Evolutionary conservation across 805 yeast species (phyloP).

Genomic region (Kluyveromyces starmeri): DNA sequence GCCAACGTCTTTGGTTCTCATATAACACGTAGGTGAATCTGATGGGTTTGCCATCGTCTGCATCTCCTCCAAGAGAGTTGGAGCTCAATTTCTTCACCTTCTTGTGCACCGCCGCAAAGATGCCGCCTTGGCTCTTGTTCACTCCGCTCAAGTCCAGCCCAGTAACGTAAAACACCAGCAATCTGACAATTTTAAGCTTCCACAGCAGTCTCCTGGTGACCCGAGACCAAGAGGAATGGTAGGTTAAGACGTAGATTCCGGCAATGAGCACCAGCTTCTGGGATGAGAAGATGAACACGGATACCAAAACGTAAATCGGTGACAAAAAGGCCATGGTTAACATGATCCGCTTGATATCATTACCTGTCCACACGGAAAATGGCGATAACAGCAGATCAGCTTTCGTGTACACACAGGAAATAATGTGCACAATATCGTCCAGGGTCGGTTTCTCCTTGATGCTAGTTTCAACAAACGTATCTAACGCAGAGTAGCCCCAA

Average conservation of each 20-base stretch:
- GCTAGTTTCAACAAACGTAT: constrained; percentile 46
- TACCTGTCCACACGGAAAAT: constrained; percentile 65
- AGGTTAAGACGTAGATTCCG: constrained; percentile 60
- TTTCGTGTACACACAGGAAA: constrained; percentile 66
- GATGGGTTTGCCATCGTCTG: constrained; percentile 43
- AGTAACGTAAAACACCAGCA: constrained; percentile 70
- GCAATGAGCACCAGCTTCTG: constrained; percentile 49
- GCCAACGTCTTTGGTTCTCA: constrained; percentile 95
- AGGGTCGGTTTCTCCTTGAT: constrained; percentile 66
- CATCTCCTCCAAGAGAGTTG: constrained; percentile 16
- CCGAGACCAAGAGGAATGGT: constrained; percentile 79
- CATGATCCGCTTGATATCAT: constrained; percentile 70
- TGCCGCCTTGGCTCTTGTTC: constrained; percentile 34
- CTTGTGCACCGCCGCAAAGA: constrained; percentile 36
- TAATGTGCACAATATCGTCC: constrained; percentile 73
- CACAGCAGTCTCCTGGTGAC: constrained; percentile 79
- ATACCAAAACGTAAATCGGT: constrained; percentile 68
- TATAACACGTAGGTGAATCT: constrained; percentile 85
- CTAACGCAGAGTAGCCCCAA: constrained; percentile 50
- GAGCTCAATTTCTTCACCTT: constrained; percentile 30
- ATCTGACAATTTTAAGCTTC: constrained; percentile 65
- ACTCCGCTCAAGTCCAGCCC: constrained; percentile 69
- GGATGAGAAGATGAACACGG: constrained; percentile 64
- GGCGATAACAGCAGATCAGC: constrained; percentile 75
- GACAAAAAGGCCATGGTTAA: constrained; percentile 81